These are phyloP conservation scores for Tetracladium setigerum DNA, from an alignment of 495 filamentous ascomycete species.

Conservation along the genomic window DNA sequence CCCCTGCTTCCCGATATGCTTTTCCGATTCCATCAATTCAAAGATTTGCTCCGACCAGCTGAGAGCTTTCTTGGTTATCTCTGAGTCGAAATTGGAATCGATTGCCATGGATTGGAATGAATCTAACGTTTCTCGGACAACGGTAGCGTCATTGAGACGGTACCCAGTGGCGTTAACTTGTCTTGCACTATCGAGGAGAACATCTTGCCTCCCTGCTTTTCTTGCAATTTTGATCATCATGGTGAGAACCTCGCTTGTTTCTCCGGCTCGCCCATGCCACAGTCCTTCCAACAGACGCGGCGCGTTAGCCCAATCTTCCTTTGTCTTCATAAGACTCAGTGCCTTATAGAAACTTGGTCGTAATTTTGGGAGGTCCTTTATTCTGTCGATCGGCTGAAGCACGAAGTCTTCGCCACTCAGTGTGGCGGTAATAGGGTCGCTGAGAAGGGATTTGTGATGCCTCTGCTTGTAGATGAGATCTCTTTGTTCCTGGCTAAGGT, in stretches of 20 bases:
- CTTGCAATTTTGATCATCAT: slow-evolving; percentile 27
- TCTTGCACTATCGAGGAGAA: slow-evolving; percentile 47
- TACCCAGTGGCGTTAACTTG: slow-evolving; percentile 41
- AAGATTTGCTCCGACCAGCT: slow-evolving; percentile 38
- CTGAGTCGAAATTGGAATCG: slow-evolving; percentile 28
- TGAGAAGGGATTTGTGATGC: slow-evolving; percentile 41
- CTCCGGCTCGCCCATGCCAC: slow-evolving; percentile 24
- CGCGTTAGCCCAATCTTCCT: slow-evolving; percentile 55
- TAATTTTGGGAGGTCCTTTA: slow-evolving; percentile 27
- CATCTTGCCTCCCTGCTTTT: slow-evolving; percentile 29
- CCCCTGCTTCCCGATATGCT: slow-evolving; percentile 24
- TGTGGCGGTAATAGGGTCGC: slow-evolving; percentile 53
- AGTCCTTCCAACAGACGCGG: slow-evolving; percentile 50
- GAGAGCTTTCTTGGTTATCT: slow-evolving; percentile 12
- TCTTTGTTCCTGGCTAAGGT: slow-evolving; percentile 47
- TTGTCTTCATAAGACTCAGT: slow-evolving; percentile 42
- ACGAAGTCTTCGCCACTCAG: slow-evolving; percentile 50
- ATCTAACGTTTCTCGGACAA: slow-evolving; percentile 41
- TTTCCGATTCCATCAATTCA: slow-evolving; percentile 40
- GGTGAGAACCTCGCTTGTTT: not conserved
- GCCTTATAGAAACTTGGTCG: slow-evolving; percentile 29
- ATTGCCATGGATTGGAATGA: slow-evolving; percentile 41
- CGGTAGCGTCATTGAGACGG: slow-evolving; percentile 30
- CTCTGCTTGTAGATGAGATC: slow-evolving; percentile 44
- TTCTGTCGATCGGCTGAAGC: slow-evolving; percentile 39